phyloP scores from a whole-genome alignment of 2,329 filamentous ascomycete genomes.

The Alternaria brassicae region DNA sequence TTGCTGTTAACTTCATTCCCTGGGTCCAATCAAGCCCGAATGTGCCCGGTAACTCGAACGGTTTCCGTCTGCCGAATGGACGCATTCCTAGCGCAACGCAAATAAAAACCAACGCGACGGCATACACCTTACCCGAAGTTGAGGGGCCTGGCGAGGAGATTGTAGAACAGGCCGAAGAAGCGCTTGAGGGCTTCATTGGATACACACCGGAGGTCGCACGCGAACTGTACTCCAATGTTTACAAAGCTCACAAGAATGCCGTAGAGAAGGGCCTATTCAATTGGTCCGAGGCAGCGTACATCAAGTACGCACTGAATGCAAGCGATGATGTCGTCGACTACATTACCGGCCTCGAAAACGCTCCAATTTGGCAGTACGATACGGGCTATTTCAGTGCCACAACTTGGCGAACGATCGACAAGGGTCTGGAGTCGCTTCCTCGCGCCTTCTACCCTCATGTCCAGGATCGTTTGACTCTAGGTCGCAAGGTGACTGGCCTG shows the following conservation, averaged over 20 bases:
- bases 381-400: constrained; percentile 65
- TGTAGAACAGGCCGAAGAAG: constrained; percentile 29
- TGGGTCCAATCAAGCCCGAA: constrained; percentile 67
- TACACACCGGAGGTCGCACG: constrained; percentile 35
- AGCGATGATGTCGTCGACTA: constrained; percentile 62
- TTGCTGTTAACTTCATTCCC: constrained; percentile 66
- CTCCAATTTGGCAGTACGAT: constrained; percentile 60
- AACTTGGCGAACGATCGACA: constrained; percentile 70
- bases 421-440: constrained; percentile 66
- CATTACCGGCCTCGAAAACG: constrained; percentile 48
- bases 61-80: constrained; percentile 44
- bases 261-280: constrained; percentile 65
- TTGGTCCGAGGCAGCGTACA: constrained; percentile 70
- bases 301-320: constrained; percentile 65
- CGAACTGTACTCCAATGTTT: constrained; percentile 58
- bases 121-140: constrained; percentile 23
- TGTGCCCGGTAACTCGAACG: constrained; percentile 54
- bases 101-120: constrained; percentile 36
- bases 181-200: constrained; percentile 28
- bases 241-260: constrained; percentile 61
- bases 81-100: constrained; percentile 44
- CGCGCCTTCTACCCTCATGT: constrained; percentile 69
- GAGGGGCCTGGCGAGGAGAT: constrained; percentile 27
- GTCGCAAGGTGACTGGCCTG: constrained; percentile 65
- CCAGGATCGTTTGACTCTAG: constrained; percentile 63